Base-by-base conservation (phyloP, 768 basidiomycete species). In the Gymnopilus junonius region DNA sequence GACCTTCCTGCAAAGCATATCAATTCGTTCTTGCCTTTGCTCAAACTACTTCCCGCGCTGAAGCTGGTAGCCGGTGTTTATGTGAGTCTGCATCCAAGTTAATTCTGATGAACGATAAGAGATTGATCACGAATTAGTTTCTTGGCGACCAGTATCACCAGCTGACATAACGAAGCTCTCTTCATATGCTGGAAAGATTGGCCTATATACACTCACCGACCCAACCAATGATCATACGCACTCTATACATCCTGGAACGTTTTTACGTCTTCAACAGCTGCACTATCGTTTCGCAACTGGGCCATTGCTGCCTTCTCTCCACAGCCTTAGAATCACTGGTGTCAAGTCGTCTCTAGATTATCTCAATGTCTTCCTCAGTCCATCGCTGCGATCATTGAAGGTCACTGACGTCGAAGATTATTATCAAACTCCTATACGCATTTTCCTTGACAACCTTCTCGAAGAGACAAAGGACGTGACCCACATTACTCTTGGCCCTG, bases 301-400 rank as follows among this genome's bases (percentile, higher is more conserved):
- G 10, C 62, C 67, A 29, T 58, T 69, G 8, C 58, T 69, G 14
- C 58, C 68, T n/a, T 45, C 40, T 21, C 39, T 69, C 37, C 27
- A 54, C 20, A 46, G 29, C 7, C 55, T 69, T 31, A 61, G 55
- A 11, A 12, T 69, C 23, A 14, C 40, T 15, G 40, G 29, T n/a
- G 55, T 37, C 7, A 31, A 57, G 14, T 2, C 17, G 46, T 45
- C 45, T 14, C 8, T 65, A n/a, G n/a, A 57, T 14, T 60, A 62
- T n/a, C 57, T 67, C 37, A 27, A 53, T 17, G 43, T 69, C 14
- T 64, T 66, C 23, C 17, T 64, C 2, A 40, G 55, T 1, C 35
- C 63, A 6, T 23, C 65, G 11, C 58, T 69, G 31, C 27, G 51
- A 35, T 54, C 55, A n/a, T 39, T 69, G 17, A 46, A 63, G 17